phyloP scores from a whole-genome alignment of 2,329 filamentous ascomycete genomes.

The Penicillium sp. region DNA sequence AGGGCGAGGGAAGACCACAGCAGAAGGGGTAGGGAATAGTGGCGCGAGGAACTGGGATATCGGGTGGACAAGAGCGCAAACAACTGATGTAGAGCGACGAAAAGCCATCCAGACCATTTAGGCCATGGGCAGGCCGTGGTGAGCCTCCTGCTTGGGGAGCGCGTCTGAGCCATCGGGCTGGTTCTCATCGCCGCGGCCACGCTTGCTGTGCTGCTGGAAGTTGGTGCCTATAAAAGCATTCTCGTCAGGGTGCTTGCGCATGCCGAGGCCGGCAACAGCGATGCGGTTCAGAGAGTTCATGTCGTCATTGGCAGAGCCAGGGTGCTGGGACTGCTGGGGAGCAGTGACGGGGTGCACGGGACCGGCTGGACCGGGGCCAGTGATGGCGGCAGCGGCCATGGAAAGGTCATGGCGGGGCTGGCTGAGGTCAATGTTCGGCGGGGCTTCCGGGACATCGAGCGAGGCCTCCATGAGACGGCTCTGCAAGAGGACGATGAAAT shows the following conservation, averaged over 20 bases:
- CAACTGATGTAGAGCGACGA: background rate
- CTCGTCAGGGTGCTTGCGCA: slow-evolving; percentile 47
- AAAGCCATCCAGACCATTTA: background rate
- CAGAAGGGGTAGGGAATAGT: background rate
- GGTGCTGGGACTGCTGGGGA: slow-evolving; percentile 32
- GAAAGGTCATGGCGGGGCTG: slow-evolving; percentile 50
- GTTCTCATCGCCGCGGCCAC: slow-evolving; percentile 33
- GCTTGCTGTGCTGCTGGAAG: slow-evolving; percentile 36
- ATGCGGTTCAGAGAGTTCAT: slow-evolving; percentile 47
- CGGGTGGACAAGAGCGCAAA: background rate
- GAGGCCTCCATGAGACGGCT: slow-evolving; percentile 79
- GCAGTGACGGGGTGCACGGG: slow-evolving; percentile 25
- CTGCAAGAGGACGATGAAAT: slow-evolving; percentile 91
- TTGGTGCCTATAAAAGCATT: slow-evolving; percentile 35
- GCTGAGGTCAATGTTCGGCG: slow-evolving; percentile 73
- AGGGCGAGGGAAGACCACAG: background rate
- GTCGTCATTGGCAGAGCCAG: slow-evolving; percentile 35
- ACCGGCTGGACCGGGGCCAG: slow-evolving; percentile 19
- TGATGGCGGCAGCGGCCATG: slow-evolving; percentile 28
- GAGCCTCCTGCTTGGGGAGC: slow-evolving; percentile 30
- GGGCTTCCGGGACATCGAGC: slow-evolving; percentile 81
- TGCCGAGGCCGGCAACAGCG: slow-evolving; percentile 45
- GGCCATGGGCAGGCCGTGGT: slow-evolving; percentile 31
- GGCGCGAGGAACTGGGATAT: background rate
- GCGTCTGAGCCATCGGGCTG: slow-evolving; percentile 26